Evolutionary conservation across 148 eudicot genomes (phyloP), one percentile per base, ranked within the genome.

Genomic region (Rhododendron williamsianum): DNA sequence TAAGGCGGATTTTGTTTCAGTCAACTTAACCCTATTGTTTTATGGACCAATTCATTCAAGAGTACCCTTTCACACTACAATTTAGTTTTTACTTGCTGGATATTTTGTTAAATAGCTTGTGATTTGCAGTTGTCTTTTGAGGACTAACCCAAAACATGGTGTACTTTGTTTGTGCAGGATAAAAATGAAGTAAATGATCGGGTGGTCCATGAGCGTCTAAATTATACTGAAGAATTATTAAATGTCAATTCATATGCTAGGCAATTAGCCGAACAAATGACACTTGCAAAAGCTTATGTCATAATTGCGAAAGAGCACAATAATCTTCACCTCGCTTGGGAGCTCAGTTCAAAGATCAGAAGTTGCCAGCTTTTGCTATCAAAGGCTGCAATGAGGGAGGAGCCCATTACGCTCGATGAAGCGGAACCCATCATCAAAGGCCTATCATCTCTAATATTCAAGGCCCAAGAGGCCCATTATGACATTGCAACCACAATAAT

Each of bases 241-340:
- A 93, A 91, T 82, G 90, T 91, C 73, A 77, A 76, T 82, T 94
- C 98, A 71, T 88, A 92, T 84, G 90, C 95, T 52, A 90, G 95
- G 86, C 98, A 93, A 86, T 88, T 94, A 90, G 89, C 95, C 25
- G 95, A 94, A 81, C 98, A 93, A 88, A 91, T 93, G 90, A 91
- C 89, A 58, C 94, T 94, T 54, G 95, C 98, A 87, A 94, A 93
- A 90, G 95, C 98, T 19, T 94, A 94, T 77, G 93, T 94, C 12
- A 81, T 94, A 71, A 93, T 94, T 80, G 95, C 98, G n/a, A 94
- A 94, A 87, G 95, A 93, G 84, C 98, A 94, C 87, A 94, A 89
- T 46, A 89, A 93, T 82, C 93, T 92, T 84, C 94, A 91, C 82
- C 94, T 94, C 85, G 95, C 98, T 67, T 94, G 98, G 98, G 90